These are phyloP conservation scores for Eutrema heterophyllum DNA, from an alignment of 345 rosid genomes.

Conservation along the genomic window DNA sequence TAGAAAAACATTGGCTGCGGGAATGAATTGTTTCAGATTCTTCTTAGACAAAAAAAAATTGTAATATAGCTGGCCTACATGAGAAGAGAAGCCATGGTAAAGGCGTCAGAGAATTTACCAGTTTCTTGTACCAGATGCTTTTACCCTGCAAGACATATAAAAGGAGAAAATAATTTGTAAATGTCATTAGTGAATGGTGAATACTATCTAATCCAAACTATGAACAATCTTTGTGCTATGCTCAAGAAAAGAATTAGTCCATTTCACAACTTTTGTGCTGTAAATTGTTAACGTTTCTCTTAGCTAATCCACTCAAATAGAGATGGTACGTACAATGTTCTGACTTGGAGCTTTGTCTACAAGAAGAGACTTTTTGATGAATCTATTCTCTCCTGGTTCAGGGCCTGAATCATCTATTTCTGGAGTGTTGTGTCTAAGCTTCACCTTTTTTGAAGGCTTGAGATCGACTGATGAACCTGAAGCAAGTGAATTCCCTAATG, in stretches of 20 bases:
- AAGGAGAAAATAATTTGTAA: neutral
- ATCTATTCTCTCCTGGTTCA: slow-evolving; percentile 18
- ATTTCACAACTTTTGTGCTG: neutral
- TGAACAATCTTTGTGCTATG: neutral
- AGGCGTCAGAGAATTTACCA: slow-evolving; percentile 33
- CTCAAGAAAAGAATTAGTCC: neutral
- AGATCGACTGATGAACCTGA: slow-evolving; percentile 16
- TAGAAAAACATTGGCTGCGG: neutral
- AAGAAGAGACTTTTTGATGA: slow-evolving; percentile 11
- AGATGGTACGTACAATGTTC: slow-evolving; percentile 26
- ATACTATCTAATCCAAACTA: neutral
- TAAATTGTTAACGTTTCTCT: slow-evolving; percentile 1
- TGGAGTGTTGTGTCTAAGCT: slow-evolving; percentile 22
- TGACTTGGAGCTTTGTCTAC: slow-evolving; percentile 25
- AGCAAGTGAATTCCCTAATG: neutral
- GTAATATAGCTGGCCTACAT: neutral
- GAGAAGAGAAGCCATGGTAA: neutral
- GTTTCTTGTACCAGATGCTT: slow-evolving; percentile 39
- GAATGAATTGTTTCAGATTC: neutral
- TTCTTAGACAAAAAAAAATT: neutral
- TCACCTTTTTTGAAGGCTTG: slow-evolving; percentile 38
- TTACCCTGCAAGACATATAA: slow-evolving; percentile 35
- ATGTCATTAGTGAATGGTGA: slow-evolving; percentile 9
- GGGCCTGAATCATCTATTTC: slow-evolving; percentile 1
- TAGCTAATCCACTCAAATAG: neutral